phyloP scores from a whole-genome alignment of 768 basidiomycete genomes.

The Mycena rebaudengoi region DNA sequence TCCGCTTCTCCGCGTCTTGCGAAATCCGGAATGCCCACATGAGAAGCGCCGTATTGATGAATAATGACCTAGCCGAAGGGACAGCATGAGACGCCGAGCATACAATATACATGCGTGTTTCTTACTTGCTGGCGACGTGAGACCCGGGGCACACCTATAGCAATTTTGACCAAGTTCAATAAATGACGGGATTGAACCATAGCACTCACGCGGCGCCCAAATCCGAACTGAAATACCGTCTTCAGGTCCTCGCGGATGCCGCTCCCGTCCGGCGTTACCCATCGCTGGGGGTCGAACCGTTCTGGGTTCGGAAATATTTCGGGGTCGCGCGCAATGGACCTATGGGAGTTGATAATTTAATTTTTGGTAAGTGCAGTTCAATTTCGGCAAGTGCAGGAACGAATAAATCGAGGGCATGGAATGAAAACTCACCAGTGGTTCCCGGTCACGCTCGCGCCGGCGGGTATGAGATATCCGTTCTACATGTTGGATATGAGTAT shows the following conservation, averaged over 20 bases:
- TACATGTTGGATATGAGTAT: conserved; percentile 31
- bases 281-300: conserved; percentile 64
- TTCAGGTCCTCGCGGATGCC: conserved; percentile 59
- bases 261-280: conserved; percentile 54
- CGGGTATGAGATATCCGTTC: conserved; percentile 60
- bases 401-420: not conserved
- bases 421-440: conserved; percentile 59
- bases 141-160: conserved; percentile 70
- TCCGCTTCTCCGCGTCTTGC: conserved; percentile 59
- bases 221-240: conserved; percentile 64
- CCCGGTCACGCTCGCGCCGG: conserved; percentile 65
- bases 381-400: not conserved
- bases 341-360: conserved; percentile 26
- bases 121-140: conserved; percentile 58
- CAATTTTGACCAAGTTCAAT: not conserved
- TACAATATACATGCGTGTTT: conserved; percentile 37
- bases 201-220: conserved; percentile 54
- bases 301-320: conserved; percentile 67
- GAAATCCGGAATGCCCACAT: conserved; percentile 72
- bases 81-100: not conserved
- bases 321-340: conserved; percentile 68
- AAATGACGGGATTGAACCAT: not conserved
- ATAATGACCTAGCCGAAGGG: conserved; percentile 57
- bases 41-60: conserved; percentile 69
- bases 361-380: not conserved